Conservation (phyloP, 352 stramenopile genomes). For the Saprolegnia parasitica region DNA sequence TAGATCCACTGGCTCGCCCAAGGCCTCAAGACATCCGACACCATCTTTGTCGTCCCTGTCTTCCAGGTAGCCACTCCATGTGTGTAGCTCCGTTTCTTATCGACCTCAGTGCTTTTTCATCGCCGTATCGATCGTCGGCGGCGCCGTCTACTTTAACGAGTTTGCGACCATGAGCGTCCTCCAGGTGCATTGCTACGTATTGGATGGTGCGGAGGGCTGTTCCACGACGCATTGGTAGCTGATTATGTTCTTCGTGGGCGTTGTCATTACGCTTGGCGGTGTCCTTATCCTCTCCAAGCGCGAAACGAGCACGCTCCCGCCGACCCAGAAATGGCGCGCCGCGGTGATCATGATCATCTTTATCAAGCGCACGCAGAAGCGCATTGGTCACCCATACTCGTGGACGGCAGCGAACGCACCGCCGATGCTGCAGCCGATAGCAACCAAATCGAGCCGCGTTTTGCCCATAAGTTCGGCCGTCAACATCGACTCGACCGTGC, state of each 20-base stretch:
- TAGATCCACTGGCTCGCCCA: constrained; percentile 84
- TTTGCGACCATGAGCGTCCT: constrained; percentile 53
- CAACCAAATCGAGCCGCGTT: not conserved
- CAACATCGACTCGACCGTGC: constrained; percentile 1
- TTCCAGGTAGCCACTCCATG: constrained; percentile 40
- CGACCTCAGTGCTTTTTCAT: constrained; percentile 83
- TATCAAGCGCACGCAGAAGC: constrained; percentile 48
- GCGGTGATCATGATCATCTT: constrained; percentile 57
- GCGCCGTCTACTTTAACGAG: constrained; percentile 86
- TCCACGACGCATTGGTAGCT: too few species aligned
- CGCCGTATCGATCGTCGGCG: constrained; percentile 83
- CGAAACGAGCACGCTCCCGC: constrained; percentile 59
- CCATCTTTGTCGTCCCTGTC: constrained; percentile 78
- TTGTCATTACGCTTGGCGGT: constrained; percentile 60
- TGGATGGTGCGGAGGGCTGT: too few species aligned
- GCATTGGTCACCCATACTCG: not conserved
- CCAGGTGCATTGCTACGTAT: constrained; percentile 30
- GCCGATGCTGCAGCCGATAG: not conserved
- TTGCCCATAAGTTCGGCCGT: not conserved
- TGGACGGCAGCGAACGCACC: constrained; percentile 1
- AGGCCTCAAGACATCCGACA: constrained; percentile 78
- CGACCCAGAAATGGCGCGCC: constrained; percentile 42
- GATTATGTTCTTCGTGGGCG: constrained; percentile 67
- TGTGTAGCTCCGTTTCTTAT: not conserved
- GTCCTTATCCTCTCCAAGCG: constrained; percentile 64